Percentiles rank a stretch among this genome's conserved stretches.
phyloP scores from a whole-genome alignment of 768 basidiomycete species.

The Pleurotus cornucopiae region DNA sequence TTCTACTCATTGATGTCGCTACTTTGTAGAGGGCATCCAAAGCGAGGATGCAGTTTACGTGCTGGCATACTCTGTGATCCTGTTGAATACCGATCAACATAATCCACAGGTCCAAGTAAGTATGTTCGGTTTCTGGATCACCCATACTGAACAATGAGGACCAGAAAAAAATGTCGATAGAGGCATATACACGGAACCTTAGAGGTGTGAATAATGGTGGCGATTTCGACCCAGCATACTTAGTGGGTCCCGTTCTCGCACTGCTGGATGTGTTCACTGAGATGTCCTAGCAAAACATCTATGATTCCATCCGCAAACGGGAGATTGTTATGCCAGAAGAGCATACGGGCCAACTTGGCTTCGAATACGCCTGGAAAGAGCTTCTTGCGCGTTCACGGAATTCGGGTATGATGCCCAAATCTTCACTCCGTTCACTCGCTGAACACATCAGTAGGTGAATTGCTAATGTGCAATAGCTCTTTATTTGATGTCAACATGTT shows the following conservation, averaged over 20 bases:
- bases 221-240: constrained; percentile 82
- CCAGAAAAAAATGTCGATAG: constrained; percentile 94
- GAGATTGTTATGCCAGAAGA: constrained; percentile 99
- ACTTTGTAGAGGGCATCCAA: constrained; percentile 72
- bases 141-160: background rate
- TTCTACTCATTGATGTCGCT: constrained; percentile 1
- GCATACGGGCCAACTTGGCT: constrained; percentile 92
- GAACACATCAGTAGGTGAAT: constrained; percentile 37
- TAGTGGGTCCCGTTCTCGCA: constrained; percentile 40
- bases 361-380: constrained; percentile 99
- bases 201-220: constrained; percentile 85
- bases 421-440: no score
- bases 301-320: constrained; percentile 88
- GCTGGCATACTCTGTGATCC: constrained; percentile 90
- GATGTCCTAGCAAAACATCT: constrained; percentile 71
- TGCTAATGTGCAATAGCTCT: constrained; percentile 75
- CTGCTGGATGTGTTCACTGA: background rate
- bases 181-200: constrained; percentile 90
- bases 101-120: constrained; percentile 88
- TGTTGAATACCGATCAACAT: constrained; percentile 97
- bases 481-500: constrained; percentile 93
- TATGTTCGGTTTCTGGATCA: background rate
- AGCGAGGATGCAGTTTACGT: constrained; percentile 92
- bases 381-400: constrained; percentile 76
- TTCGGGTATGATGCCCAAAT: constrained; percentile 48